Base-by-base conservation (phyloP, 495 filamentous ascomycete species). In the Gamarada debralockiae region DNA sequence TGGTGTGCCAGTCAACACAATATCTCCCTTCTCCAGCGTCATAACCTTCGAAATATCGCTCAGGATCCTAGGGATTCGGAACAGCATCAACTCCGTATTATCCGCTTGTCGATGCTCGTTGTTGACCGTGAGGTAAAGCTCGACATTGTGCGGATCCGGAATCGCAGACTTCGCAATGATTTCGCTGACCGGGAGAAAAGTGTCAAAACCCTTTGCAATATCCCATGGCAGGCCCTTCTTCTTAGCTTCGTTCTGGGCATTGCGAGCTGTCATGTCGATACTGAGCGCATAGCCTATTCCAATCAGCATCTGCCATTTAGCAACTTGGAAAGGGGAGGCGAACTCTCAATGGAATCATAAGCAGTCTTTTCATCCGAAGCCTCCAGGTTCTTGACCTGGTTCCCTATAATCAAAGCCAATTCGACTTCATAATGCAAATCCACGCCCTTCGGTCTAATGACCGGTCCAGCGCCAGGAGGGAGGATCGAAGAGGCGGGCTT, bases 211-310 rank as follows among this genome's bases (percentile, higher is more conserved):
- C 73, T 98, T 98, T 53, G 86, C 82, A 55, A 96, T 93, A 50
- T 84, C 80, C 93, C 93, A 98, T 14, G 93, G 93, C n/a, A 97
- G 81, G 14, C 92, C 89, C 74, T 95, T 95, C 71, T 87, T 89
- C 79, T 97, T 97, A 50, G 90, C 93, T 72, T 95, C 86, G 55
- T 96, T 87, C 74, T 98, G 93, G 37, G 88, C 78, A 67, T 96
- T 95, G 55, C 91, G 86, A 3, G 86, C 91, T 6, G 91, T 96
- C 89, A 96, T 92, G 69, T 96, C 91, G 61, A 96, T 95, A 56
- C 80, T 80, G 40, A 96, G 77, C 48, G 91, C 76, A 69, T 96
- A 96, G 68, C 78, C 87, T 90, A 61, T 10, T 37, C 8, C 42
- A 40, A 29, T 34, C 33, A 34, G 23, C 1, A 29, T 55, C 14